These are phyloP conservation scores for Aspergillus oerlinghausenensis DNA, from an alignment of 2,329 filamentous ascomycete species.

Conservation along the genomic window DNA sequence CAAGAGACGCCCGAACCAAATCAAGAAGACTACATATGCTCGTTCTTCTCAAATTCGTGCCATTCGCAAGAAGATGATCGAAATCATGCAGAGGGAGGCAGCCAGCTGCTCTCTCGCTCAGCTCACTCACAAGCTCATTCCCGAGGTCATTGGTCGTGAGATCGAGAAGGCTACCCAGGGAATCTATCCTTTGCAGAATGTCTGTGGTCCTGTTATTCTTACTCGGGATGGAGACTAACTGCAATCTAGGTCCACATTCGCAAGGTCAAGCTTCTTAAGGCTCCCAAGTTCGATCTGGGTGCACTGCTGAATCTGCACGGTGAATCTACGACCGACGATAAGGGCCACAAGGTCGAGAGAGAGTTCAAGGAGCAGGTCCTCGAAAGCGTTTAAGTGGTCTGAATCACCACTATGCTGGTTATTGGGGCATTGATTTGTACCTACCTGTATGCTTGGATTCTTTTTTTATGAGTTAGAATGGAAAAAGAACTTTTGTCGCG, in stretches of 20 bases:
- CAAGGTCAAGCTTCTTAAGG: slow-evolving; percentile 99
- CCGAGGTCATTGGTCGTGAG: slow-evolving; percentile 98
- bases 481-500: slow-evolving; percentile 1
- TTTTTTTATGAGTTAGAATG: slow-evolving; percentile 24
- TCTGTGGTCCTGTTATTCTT: slow-evolving; percentile 43
- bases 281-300: slow-evolving; percentile 98
- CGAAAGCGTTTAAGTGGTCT: slow-evolving; percentile 65
- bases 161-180: slow-evolving; percentile 99
- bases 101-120: slow-evolving; percentile 90
- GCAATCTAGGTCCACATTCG: slow-evolving; percentile 88
- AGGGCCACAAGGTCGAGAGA: slow-evolving; percentile 96
- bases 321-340: slow-evolving; percentile 92
- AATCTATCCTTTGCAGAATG: slow-evolving; percentile 99
- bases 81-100: slow-evolving; percentile 97
- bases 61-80: slow-evolving; percentile 99
- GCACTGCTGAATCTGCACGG: slow-evolving; percentile 94
- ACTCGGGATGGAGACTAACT: slow-evolving; percentile 28
- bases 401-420: slow-evolving; percentile 66
- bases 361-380: slow-evolving; percentile 99
- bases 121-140: slow-evolving; percentile 97
- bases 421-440: slow-evolving; percentile 72
- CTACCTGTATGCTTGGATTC: slow-evolving; percentile 43
- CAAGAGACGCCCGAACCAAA: slow-evolving; percentile 98
- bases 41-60: slow-evolving; percentile 93
- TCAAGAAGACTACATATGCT: slow-evolving; percentile 99